phyloP scores from a whole-genome alignment of 108 stramenopile species.

The Cyclostephanos invisitatus region DNA sequence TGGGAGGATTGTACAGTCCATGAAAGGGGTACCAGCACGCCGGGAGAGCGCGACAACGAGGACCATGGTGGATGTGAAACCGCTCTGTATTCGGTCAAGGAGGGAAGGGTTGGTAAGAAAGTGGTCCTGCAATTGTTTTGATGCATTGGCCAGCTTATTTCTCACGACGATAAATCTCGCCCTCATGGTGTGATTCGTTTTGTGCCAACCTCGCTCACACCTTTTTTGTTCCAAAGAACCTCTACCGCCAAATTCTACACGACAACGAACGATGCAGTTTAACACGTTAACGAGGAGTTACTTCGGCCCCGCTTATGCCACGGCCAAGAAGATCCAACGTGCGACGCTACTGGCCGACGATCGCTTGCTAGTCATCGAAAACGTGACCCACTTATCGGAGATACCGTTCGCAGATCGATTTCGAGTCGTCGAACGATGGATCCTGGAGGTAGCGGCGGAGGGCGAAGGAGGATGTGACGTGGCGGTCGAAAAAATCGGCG shows the following conservation, averaged over 20 bases:
- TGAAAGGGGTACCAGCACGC: neutral
- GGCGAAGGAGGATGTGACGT: constrained; percentile 2
- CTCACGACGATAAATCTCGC: neutral
- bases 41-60: neutral
- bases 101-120: neutral
- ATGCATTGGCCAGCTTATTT: neutral
- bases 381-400: constrained; percentile 60
- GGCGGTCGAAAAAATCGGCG: neutral
- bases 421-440: constrained; percentile 77
- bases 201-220: neutral
- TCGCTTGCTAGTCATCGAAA: constrained; percentile 66
- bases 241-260: constrained; percentile 15
- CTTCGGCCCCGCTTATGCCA: constrained; percentile 81
- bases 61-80: neutral
- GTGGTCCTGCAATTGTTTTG: neutral
- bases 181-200: constrained; percentile 3
- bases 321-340: constrained; percentile 73
- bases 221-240: constrained; percentile 6
- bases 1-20: constrained; percentile 51
- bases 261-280: constrained; percentile 60
- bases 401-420: constrained; percentile 81
- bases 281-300: constrained; percentile 77
- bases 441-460: constrained; percentile 48
- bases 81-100: constrained; percentile 13
- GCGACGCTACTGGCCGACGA: constrained; percentile 53